Base-by-base conservation (phyloP, 2,329 filamentous ascomycete genomes). In the Phialophora chinensis region DNA sequence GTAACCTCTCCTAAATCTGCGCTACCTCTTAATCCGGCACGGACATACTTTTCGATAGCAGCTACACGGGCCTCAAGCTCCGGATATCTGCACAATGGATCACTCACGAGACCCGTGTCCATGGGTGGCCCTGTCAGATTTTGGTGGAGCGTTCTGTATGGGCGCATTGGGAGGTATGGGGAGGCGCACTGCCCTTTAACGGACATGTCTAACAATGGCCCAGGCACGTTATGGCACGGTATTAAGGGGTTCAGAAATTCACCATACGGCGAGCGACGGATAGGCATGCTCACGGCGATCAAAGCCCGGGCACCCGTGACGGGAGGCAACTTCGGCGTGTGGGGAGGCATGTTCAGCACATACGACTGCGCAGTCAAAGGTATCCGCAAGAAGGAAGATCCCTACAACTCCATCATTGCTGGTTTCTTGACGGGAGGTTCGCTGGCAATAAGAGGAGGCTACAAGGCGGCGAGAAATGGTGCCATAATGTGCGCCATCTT, bases 351-450 rank as follows among this genome's bases (percentile, higher is more conserved):
- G 65, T 98, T 98, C 85, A 92, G 89, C 74, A 96, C 92, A 69
- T 98, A 94, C 76, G 95, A 99, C 82, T 99, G 95, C 83, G 91
- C 93, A 25, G 91, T 97, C 69, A 99, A 98, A 85, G 94, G 94
- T 65, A 83, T 94, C 64, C 85, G 93, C 72, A 92, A 95, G 85
- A 98, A 97, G 89, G 95, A 99, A 80, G 95, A 98, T 78, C 93
- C 95, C 14, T 98, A 93, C 84, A 98, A 98, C 82, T 93, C 93
- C 75, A 98, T 99, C 78, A 96, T 94, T 74, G 95, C 94, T 50
- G 95, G 95, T 62, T 97, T 97, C 85, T 94, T 97, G 80, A 98
- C 95, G 4, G 93, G 93, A 75, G 95, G 95, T 73, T 88, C 94
- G 33, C 86, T 99, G 38, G 95, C 95, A 60, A 89, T 98, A 69